phyloP scores from a whole-genome alignment of 1,139 yeast genomes.

The Zygoascus meyerae region DNA sequence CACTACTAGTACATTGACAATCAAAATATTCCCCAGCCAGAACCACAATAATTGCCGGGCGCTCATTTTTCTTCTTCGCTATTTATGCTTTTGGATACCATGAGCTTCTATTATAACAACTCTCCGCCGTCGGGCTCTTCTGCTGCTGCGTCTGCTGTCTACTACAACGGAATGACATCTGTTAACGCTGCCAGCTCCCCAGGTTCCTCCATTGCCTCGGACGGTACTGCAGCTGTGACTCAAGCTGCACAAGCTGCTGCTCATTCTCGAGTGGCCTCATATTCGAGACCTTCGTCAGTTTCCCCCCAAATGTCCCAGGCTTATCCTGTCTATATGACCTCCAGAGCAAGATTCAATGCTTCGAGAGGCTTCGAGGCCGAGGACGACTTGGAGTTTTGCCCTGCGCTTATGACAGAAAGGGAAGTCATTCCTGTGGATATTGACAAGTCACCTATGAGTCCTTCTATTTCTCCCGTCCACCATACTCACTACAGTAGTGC shows the following conservation, averaged over 20 bases:
- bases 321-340: slow-evolving; percentile 18
- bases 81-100: neutral
- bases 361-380: slow-evolving; percentile 65
- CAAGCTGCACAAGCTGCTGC: slow-evolving; percentile 31
- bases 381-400: slow-evolving; percentile 65
- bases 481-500: slow-evolving; percentile 13
- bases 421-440: slow-evolving; percentile 10
- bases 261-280: slow-evolving; percentile 20
- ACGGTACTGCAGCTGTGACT: slow-evolving; percentile 18
- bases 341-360: slow-evolving; percentile 45
- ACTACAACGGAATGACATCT: slow-evolving; percentile 4
- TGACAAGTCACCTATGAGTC: slow-evolving; percentile 9
- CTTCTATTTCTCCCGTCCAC: slow-evolving; percentile 10
- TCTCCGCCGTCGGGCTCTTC: slow-evolving; percentile 13
- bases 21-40: too few species aligned
- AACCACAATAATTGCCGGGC: too few species aligned
- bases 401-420: slow-evolving; percentile 21
- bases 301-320: slow-evolving; percentile 29
- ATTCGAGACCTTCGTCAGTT: slow-evolving; percentile 24
- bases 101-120: slow-evolving; percentile 17
- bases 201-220: neutral
- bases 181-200: slow-evolving; percentile 5
- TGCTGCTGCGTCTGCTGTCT: neutral
- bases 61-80: too few species aligned
- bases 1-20: too few species aligned